Base-by-base conservation (phyloP, 2,329 filamentous ascomycete genomes). In the Didymellaceae sp. region DNA sequence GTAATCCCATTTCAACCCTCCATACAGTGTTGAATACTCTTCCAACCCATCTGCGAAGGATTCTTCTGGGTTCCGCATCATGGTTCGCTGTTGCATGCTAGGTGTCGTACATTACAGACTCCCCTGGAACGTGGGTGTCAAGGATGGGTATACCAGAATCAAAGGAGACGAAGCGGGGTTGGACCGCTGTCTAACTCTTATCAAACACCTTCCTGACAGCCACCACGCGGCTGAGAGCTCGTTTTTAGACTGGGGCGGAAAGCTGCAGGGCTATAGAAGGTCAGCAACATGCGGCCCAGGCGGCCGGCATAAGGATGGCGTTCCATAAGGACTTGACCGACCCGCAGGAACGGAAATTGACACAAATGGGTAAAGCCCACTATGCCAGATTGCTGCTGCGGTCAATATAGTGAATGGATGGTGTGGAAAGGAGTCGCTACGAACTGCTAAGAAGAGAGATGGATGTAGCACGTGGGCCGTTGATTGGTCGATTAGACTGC, bases 1-100 rank as follows among this genome's bases (percentile, higher is more conserved):
- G 28, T 53, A 22, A 16, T 53, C 33, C 43, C 43, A 45, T 17
- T 44, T 43, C 5, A 44, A 10, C 6, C 28, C 28, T 30, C 44
- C 50, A n/a, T 53, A 53, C 33, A 53, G 5, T 11, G 51, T 21
- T 21, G 42, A 16, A 14, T 50, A 45, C 22, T 49, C 46, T 5
- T 14, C 41, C 10, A 50, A 11, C 3, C 42, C 45, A 21, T 50
- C 51, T 21, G 51, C 40, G 30, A 45, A 54, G 3, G 9, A 14
- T 25, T 25, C 25, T 38, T 45, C 41, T 28, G 24, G 4, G 20
- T 45, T 20, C 14, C 32, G 45, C 17, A 22, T 10, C n/a, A 37
- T 13, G 7, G 20, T 31, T 20, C 22, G 26, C 6, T 44, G 44
- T 30, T 44, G 50, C 44, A 53, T 53, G 18, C 44, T 28, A 14